Base-by-base conservation (phyloP, 2,329 filamentous ascomycete genomes). In the Fusarium agapanthi region DNA sequence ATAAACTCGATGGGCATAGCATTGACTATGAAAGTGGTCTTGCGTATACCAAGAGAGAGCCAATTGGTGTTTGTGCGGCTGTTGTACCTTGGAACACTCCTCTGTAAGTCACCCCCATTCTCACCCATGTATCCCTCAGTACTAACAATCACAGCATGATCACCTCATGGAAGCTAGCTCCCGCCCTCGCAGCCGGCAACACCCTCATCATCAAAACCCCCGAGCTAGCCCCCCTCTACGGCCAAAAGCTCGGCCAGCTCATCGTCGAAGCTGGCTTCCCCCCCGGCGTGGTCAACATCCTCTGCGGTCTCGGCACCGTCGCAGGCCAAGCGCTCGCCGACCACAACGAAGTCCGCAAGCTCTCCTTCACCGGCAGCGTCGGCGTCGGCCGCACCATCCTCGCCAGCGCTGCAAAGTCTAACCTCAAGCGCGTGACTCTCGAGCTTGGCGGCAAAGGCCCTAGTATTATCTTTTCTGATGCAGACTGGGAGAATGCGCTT, bases 1-100 rank as follows among this genome's bases (percentile, higher is more conserved):
- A 96, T 85, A 96, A 96, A 88, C 89, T 95, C 68, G 87, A 90
- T 81, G 93, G 93, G 78, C 92, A 93, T 84, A 92, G 93, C 48
- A 90, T 95, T 71, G 92, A 95, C 76, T 92, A 92, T 71, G 85
- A 88, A 75, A 86, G 88, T 51, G 90, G 92, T 64, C 92, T 90
- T 79, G 69, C 69, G 92, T 95, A 84, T 90, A 92, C 85, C 93
- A 95, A 85, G 93, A 92, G 67, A 92, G 83, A 93, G 78, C 91
- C 92, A 4, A 83, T 93, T 40, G 92, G 92, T 45, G 92, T 94
- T 2, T 92, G 91, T 66, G 91, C 86, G 4, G 84, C 85, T 77
- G 93, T 94, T 61, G 92, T 93, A 60, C 91, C 91, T 1, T 94
- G 92, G 91, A 94, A 94, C 79, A 93, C 90, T 69, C 92, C 92